A percentile compares a stretch with the other conserved stretches of the same genome.
These are phyloP conservation scores for Penicillium lividum DNA, from an alignment of 495 filamentous ascomycete genomes.

Conservation along the genomic window DNA sequence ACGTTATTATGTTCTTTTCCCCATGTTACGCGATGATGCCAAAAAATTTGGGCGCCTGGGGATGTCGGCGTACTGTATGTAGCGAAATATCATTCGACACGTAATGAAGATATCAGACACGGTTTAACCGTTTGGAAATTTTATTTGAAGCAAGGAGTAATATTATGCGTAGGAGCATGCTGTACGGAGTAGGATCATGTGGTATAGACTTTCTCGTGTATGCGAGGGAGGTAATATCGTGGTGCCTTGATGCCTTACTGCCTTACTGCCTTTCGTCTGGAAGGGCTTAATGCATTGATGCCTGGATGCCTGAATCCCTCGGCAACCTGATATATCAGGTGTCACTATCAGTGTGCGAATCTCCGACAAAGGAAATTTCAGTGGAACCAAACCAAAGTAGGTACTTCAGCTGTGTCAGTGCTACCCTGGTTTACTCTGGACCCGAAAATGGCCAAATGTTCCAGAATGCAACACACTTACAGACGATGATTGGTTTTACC, in stretches of 20 bases:
- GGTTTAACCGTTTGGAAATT: not conserved
- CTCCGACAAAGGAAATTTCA: not conserved
- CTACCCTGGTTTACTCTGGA: conserved; percentile 4
- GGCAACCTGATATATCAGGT: not conserved
- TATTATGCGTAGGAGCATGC: not conserved
- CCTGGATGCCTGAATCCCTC: too few relatives aligned
- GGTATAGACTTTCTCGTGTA: not conserved
- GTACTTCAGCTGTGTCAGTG: conserved; percentile 1
- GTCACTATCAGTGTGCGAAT: not conserved
- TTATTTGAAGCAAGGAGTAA: not conserved
- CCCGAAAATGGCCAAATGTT: conserved; percentile 4
- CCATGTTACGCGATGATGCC: conserved; percentile 18
- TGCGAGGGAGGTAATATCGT: not conserved
- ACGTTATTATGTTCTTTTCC: conserved; percentile 6
- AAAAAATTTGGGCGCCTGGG: conserved; percentile 27
- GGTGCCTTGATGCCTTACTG: not conserved
- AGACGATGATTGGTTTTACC: conserved; percentile 8
- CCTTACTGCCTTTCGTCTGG: not conserved
- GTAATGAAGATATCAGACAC: conserved; percentile 24
- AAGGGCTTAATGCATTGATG: too few relatives aligned
- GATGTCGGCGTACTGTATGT: conserved; percentile 33
- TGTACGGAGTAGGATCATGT: not conserved
- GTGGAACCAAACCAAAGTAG: not conserved
- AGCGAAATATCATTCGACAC: conserved; percentile 31
- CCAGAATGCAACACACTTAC: conserved; percentile 1